Conservation (phyloP, 2,329 filamentous ascomycete genomes). For the Fusarium clavum region DNA sequence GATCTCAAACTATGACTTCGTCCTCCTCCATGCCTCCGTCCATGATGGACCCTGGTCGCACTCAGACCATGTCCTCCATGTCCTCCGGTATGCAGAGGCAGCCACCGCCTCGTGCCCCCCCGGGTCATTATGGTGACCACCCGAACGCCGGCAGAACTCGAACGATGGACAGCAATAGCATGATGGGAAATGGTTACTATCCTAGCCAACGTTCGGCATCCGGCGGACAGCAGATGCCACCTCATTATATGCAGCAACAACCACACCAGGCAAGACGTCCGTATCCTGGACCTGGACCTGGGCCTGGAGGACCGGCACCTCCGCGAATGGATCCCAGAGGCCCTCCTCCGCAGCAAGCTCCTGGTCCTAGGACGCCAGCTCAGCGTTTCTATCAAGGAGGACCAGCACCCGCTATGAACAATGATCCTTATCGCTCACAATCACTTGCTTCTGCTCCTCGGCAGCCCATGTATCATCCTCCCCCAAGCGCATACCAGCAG, state of each 20-base stretch:
- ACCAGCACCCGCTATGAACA: conserved; percentile 74
- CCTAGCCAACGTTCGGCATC: conserved; percentile 65
- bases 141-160: conserved; percentile 49
- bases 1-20: conserved; percentile 95
- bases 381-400: conserved; percentile 73
- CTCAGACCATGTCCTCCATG: conserved; percentile 79
- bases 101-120: conserved; percentile 68
- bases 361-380: conserved; percentile 56
- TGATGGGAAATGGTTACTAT: conserved; percentile 64
- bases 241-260: conserved; percentile 62
- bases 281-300: conserved; percentile 58
- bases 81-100: conserved; percentile 68
- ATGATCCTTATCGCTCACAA: conserved; percentile 90
- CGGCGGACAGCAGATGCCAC: conserved; percentile 58
- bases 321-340: conserved; percentile 74
- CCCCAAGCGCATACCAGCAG: conserved; percentile 70
- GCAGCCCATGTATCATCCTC: conserved; percentile 76
- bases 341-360: conserved; percentile 57
- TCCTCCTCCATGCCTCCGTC: conserved; percentile 72
- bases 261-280: conserved; percentile 57
- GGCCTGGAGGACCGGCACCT: conserved; percentile 62
- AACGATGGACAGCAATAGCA: conserved; percentile 52
- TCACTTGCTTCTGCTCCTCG: conserved; percentile 84
- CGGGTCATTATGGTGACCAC: conserved; percentile 53
- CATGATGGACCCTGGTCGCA: conserved; percentile 71